These are phyloP conservation scores for Septoria linicola DNA, from an alignment of 2,329 filamentous ascomycete genomes.

Conservation along the genomic window DNA sequence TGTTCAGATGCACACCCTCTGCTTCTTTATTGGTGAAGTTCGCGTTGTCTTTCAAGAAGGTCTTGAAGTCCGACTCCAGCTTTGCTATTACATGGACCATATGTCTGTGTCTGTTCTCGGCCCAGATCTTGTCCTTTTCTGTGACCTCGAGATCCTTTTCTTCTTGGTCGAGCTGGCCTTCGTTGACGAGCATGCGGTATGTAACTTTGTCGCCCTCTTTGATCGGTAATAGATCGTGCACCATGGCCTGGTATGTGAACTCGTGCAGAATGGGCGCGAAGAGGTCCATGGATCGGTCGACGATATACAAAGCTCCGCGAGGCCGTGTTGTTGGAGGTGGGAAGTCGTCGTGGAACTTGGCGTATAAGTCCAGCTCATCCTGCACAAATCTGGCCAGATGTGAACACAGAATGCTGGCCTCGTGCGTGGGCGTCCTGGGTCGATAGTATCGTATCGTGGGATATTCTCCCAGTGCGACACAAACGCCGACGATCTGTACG, in stretches of 20 bases:
- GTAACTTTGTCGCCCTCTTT: conserved; percentile 85
- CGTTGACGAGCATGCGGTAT: conserved; percentile 76
- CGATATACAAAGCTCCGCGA: conserved; percentile 78
- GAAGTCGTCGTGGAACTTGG: conserved; percentile 78
- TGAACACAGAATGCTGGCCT: conserved; percentile 81
- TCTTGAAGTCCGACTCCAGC: conserved; percentile 87
- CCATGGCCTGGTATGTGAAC: conserved; percentile 98
- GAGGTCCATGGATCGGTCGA: conserved; percentile 90
- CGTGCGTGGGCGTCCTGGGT: conserved; percentile 72
- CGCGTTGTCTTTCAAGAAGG: conserved; percentile 85
- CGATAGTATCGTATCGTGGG: conserved; percentile 90
- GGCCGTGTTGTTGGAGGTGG: conserved; percentile 77
- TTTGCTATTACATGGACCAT: conserved; percentile 98
- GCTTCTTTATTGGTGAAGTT: conserved; percentile 78
- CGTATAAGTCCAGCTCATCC: conserved; percentile 85
- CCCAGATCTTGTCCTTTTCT: conserved; percentile 92
- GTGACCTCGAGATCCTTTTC: conserved; percentile 88
- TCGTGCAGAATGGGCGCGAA: conserved; percentile 87
- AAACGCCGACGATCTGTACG: conserved; percentile 74
- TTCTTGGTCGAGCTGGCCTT: conserved; percentile 67
- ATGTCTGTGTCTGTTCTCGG: conserved; percentile 88
- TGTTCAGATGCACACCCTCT: conserved; percentile 70
- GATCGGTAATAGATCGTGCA: conserved; percentile 85
- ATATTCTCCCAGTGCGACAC: conserved; percentile 89
- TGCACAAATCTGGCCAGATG: conserved; percentile 90